phyloP scores from a whole-genome alignment of 768 basidiomycete genomes.

The Mycena belliarum region DNA sequence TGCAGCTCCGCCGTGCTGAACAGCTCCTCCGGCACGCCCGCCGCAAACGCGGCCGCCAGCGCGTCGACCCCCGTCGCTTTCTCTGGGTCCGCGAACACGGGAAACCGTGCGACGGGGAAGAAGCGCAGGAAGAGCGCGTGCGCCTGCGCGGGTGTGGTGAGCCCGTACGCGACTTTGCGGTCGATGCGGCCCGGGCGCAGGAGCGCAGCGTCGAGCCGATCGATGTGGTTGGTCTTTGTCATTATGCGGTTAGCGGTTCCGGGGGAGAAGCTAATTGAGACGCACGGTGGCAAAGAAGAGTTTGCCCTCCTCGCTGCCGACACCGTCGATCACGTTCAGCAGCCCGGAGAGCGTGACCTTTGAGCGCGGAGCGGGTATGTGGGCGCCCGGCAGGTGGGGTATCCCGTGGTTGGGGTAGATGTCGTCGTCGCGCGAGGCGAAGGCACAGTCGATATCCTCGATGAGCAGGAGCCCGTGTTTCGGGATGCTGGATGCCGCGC shows the following conservation, averaged over 20 bases:
- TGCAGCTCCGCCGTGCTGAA: constrained; percentile 41
- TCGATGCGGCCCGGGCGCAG: constrained; percentile 39
- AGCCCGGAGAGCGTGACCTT: constrained; percentile 35
- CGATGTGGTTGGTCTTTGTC: constrained; percentile 32
- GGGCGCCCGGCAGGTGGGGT: neutral
- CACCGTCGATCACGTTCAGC: constrained; percentile 39
- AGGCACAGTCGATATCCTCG: constrained; percentile 25
- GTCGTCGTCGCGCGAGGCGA: constrained; percentile 27
- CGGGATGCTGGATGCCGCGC: constrained; percentile 28
- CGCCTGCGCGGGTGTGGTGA: constrained; percentile 31
- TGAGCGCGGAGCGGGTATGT: neutral
- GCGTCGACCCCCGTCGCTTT: neutral
- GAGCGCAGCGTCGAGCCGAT: constrained; percentile 37
- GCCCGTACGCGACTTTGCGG: constrained; percentile 31
- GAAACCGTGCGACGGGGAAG: constrained; percentile 27
- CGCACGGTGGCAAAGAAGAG: constrained; percentile 21
- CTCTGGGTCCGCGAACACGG: constrained; percentile 2
- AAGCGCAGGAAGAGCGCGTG: constrained; percentile 34
- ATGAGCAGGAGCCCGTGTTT: constrained; percentile 32
- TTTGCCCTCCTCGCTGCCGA: constrained; percentile 37
- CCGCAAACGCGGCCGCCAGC: constrained; percentile 33
- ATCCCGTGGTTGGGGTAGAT: neutral
- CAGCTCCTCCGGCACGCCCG: constrained; percentile 33
- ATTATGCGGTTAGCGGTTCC: neutral
- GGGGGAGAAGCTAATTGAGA: neutral